Evolutionary conservation across 768 basidiomycete genomes (phyloP).

Genomic region (Mycena venus): DNA sequence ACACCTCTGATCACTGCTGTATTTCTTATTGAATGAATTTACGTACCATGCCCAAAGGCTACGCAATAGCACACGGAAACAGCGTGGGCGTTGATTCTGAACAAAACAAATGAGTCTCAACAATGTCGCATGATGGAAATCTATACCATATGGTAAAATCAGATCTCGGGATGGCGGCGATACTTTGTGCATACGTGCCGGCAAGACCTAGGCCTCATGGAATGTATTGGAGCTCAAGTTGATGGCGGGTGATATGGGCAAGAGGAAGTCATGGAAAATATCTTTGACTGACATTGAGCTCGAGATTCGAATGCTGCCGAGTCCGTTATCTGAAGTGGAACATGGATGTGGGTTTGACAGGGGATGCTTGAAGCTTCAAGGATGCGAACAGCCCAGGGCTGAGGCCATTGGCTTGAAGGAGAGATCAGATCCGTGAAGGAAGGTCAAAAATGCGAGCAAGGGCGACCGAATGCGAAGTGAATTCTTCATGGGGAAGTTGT

Average conservation of each 20-base stretch:
- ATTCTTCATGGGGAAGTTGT: not conserved
- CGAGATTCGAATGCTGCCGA: not conserved
- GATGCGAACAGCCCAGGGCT: slow-evolving; percentile 3
- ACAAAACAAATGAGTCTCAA: slow-evolving; percentile 1
- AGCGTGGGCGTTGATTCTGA: slow-evolving; percentile 1
- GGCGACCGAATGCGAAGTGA: not conserved
- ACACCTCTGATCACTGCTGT: not conserved
- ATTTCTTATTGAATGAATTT: slow-evolving; percentile 4
- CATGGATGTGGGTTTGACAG: slow-evolving; percentile 7
- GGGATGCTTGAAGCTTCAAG: not conserved
- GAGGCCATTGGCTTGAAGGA: slow-evolving; percentile 7
- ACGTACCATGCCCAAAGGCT: slow-evolving; percentile 6
- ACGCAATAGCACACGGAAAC: not conserved
- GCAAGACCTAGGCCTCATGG: no score
- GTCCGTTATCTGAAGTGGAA: slow-evolving; percentile 1
- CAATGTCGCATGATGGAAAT: not conserved
- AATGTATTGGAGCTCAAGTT: not conserved
- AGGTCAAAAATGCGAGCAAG: not conserved
- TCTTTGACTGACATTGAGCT: slow-evolving; percentile 6
- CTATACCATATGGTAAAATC: not conserved
- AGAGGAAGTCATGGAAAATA: slow-evolving; percentile 1
- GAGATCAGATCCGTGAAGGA: slow-evolving; percentile 5
- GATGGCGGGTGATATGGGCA: not conserved
- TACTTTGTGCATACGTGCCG: no score
- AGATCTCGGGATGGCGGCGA: no score